Conservation (phyloP, 208 protist genomes). For the Perkinsela sp. region DNA sequence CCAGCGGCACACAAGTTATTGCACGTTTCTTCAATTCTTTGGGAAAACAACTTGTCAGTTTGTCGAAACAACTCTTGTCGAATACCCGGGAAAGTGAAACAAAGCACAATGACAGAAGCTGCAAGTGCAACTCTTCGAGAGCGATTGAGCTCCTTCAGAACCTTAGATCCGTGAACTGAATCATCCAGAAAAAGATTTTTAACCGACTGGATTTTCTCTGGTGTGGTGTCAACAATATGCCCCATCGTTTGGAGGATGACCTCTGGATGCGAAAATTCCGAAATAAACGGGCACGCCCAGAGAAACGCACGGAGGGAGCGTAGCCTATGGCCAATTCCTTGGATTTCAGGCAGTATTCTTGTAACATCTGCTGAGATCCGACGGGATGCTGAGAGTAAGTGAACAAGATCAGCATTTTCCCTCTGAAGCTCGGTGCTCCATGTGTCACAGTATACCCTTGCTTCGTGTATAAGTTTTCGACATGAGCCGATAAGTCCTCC, state of each 20-base stretch:
- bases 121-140: neutral
- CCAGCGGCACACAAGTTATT: neutral
- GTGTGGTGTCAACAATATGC: neutral
- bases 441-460: neutral
- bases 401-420: neutral
- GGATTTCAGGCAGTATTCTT: neutral
- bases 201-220: neutral
- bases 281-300: neutral
- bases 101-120: neutral
- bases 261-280: neutral
- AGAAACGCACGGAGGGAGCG: neutral
- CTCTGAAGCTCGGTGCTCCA: neutral
- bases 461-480: neutral
- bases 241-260: neutral
- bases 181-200: neutral
- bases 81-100: neutral
- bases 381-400: neutral
- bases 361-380: neutral
- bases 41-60: neutral
- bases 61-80: neutral
- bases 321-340: neutral
- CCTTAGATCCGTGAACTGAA: neutral
- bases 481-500: neutral
- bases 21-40: neutral
- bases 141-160: neutral